Evolutionary conservation across 23 red algal species (phyloP).

Genomic region (Agarophyton chilense): DNA sequence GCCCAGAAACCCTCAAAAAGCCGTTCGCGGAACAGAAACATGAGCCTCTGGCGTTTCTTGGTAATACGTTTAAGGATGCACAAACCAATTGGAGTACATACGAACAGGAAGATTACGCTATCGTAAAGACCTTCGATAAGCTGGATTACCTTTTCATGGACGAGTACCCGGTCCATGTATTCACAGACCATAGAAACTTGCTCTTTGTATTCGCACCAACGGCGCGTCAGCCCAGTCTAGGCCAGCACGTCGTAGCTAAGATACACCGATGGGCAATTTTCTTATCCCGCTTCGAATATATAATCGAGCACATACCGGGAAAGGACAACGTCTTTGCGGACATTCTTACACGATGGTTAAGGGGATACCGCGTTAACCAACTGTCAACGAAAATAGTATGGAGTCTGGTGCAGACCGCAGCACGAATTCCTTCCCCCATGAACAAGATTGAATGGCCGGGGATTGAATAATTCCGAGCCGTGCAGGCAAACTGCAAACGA

Average conservation of each 20-base stretch:
- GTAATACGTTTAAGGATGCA: background rate
- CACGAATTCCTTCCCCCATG: conserved; percentile 6
- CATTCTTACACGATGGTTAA: conserved; percentile 48
- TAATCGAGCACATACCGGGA: conserved; percentile 50
- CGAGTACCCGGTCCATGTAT: background rate
- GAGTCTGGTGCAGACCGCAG: background rate
- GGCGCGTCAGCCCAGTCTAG: conserved; percentile 26
- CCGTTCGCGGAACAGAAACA: background rate
- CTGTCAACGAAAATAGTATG: background rate
- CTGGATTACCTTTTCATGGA: conserved; percentile 27
- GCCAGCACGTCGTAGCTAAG: conserved; percentile 29
- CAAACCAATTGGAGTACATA: conserved; percentile 5
- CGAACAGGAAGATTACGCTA: conserved; percentile 1
- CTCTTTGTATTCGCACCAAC: conserved; percentile 43
- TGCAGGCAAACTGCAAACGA: background rate
- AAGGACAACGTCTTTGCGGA: conserved; percentile 35
- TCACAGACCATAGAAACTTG: conserved; percentile 35
- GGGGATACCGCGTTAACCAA: conserved; percentile 5
- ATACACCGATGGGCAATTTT: conserved; percentile 56
- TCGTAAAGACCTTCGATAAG: conserved; percentile 20
- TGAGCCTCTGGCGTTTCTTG: background rate
- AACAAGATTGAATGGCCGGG: conserved; percentile 24
- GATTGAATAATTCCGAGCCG: background rate
- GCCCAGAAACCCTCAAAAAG: background rate
- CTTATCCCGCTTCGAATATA: conserved; percentile 12